phyloP scores from a whole-genome alignment of 192 early-diverging fungal genomes.

The Dimargaris cristalligena region DNA sequence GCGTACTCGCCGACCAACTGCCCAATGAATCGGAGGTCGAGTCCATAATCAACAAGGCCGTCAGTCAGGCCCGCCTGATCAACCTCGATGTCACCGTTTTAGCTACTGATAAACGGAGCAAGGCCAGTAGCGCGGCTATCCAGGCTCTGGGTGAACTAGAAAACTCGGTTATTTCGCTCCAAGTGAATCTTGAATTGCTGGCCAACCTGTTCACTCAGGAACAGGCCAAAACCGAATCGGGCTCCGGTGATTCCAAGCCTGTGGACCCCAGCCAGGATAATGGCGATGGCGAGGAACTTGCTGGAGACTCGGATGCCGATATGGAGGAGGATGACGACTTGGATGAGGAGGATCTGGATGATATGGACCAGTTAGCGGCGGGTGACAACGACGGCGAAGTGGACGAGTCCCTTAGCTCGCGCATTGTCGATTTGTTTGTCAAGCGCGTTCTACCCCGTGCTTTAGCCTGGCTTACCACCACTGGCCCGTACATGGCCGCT shows the following conservation, averaged over 20 bases:
- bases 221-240: conserved; percentile 10
- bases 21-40: conserved; percentile 16
- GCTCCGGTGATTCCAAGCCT: conserved; percentile 25
- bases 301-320: conserved; percentile 15
- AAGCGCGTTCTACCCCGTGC: conserved; percentile 17
- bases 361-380: conserved; percentile 25
- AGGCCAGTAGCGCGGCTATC: conserved; percentile 5
- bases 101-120: background rate
- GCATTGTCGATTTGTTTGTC: conserved; percentile 28
- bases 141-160: conserved; percentile 29
- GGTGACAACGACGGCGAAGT: conserved; percentile 32
- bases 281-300: conserved; percentile 25
- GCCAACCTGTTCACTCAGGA: conserved; percentile 68
- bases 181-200: conserved; percentile 62
- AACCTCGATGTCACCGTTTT: background rate
- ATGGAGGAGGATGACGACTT: conserved; percentile 32
- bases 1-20: conserved; percentile 16
- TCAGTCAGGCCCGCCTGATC: background rate
- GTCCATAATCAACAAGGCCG: conserved; percentile 7
- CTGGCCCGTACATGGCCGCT: conserved; percentile 16
- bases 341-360: conserved; percentile 25
- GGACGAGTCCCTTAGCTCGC: conserved; percentile 23
- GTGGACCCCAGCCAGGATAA: conserved; percentile 29
- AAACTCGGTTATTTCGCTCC: conserved; percentile 37
- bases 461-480: conserved; percentile 23